Evolutionary conservation across 768 basidiomycete species (phyloP).

Genomic region (Piloderma croceum): DNA sequence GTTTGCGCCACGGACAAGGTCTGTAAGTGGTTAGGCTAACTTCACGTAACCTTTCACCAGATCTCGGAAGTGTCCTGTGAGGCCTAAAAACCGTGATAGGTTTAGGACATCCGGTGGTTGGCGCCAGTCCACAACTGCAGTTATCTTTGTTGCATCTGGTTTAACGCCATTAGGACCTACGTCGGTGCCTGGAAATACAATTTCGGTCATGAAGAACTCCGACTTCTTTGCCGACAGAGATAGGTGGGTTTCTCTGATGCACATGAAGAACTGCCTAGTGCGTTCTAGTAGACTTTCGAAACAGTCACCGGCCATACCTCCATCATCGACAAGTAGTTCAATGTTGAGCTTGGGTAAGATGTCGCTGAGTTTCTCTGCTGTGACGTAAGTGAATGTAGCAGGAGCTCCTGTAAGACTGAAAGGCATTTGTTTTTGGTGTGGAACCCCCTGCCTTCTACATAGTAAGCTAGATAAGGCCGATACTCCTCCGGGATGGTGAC

Average conservation of each 20-base stretch:
- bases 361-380: constrained; percentile 19
- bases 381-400: constrained; percentile 27
- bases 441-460: too few species aligned
- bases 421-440: constrained; percentile 31
- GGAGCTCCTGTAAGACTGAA: constrained; percentile 38
- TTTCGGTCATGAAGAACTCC: constrained; percentile 31
- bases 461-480: constrained; percentile 28
- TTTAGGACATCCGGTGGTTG: constrained; percentile 21
- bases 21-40: constrained; percentile 25
- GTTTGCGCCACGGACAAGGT: constrained; percentile 19
- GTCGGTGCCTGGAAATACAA: constrained; percentile 29
- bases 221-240: constrained; percentile 34
- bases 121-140: too few species aligned
- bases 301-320: constrained; percentile 26
- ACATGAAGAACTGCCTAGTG: too few species aligned
- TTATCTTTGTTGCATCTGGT: constrained; percentile 33
- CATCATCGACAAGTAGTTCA: constrained; percentile 38
- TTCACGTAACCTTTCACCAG: constrained; percentile 28
- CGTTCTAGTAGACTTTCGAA: constrained; percentile 25
- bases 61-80: too few species aligned
- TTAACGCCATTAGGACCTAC: constrained; percentile 29
- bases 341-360: constrained; percentile 17
- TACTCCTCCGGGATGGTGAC: constrained; percentile 11
- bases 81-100: constrained; percentile 30
- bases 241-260: constrained; percentile 22